Evolutionary conservation across 768 basidiomycete genomes (phyloP).

Genomic region (Mycena floridula): DNA sequence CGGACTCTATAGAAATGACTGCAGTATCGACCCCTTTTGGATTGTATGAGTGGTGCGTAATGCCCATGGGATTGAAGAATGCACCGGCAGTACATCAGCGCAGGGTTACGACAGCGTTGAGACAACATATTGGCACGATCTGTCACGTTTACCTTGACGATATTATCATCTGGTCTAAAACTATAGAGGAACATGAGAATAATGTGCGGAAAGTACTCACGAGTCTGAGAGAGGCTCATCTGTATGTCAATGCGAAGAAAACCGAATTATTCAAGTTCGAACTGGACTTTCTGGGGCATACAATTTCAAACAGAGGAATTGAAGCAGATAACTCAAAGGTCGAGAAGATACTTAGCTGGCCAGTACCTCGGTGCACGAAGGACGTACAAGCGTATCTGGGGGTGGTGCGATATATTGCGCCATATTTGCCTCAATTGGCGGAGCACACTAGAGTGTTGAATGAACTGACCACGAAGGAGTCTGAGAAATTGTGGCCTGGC

Average conservation of each 20-base stretch:
- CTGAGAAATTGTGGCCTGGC: too few species aligned
- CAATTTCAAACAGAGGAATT: slow-evolving; percentile 22
- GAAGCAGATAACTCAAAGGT: slow-evolving; percentile 19
- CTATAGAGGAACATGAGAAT: slow-evolving; percentile 11
- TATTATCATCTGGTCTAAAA: slow-evolving; percentile 14
- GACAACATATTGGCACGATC: too few species aligned
- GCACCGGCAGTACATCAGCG: too few species aligned
- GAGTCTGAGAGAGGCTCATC: background rate
- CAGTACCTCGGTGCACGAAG: slow-evolving; percentile 15
- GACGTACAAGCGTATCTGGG: slow-evolving; percentile 28
- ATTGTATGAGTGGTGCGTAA: too few species aligned
- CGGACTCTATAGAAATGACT: too few species aligned
- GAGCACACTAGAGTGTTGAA: too few species aligned
- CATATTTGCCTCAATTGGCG: too few species aligned
- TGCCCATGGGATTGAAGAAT: too few species aligned
- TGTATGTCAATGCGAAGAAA: slow-evolving; percentile 24
- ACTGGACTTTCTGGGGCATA: slow-evolving; percentile 26
- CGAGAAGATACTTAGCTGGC: slow-evolving; percentile 24
- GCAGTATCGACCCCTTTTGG: too few species aligned
- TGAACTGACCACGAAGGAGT: slow-evolving; percentile 21
- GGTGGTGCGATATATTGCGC: slow-evolving; percentile 21
- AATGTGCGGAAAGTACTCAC: background rate
- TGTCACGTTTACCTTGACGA: too few species aligned
- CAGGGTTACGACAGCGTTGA: too few species aligned
- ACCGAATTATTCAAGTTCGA: slow-evolving; percentile 17